Base-by-base conservation (phyloP, 2,329 filamentous ascomycete species). In the Microdochium nivale region DNA sequence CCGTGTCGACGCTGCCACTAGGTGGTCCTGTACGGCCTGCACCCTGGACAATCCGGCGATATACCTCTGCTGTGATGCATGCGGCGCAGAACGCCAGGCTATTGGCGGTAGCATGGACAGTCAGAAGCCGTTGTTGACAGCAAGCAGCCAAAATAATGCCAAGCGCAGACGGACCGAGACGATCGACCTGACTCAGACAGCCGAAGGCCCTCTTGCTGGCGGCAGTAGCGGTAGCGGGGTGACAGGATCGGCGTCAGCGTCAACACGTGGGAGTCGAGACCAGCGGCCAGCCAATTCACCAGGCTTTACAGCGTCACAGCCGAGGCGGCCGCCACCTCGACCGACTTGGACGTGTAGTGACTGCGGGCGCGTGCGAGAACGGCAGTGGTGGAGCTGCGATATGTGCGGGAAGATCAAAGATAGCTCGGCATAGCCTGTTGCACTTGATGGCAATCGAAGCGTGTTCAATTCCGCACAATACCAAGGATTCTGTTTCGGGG, bases 11-110 rank as follows among this genome's bases (percentile, higher is more conserved):
- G 19, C 9, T 13, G 8, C 14, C 19, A 44, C 14, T 11, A 21
- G 74, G 43, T 86, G 82, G 82, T 71, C 73, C 24, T 86, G 82
- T 60, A 70, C 76, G 11, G 71, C 77, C 53, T 86, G 82, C 65
- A 86, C 82, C 0, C 75, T 84, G 35, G 72, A 79, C 53, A 86
- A 86, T 54, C 77, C 79, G 1, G 59, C 77, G n/a, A 73, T 74
- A 25, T 81, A 75, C 56, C 72, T 84, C 11, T 73, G 74, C 46
- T 86, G 82, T 63, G 81, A 81, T 53, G 81, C 75, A 2, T 86
- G 82, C 32, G 50, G 46, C 24, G 21, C 46, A 48, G 4, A 11
- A 35, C 16, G 33, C 13, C 21, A 11, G 4, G 7, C 23, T 19
- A 19, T 7, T 11, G 19, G 8, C 50, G 2, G 23, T 25, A 14